Percentiles rank a stretch among this genome's conserved stretches.
These are phyloP conservation scores for Monilinia fructigena DNA, from an alignment of 2,329 filamentous ascomycete genomes.

Conservation along the genomic window DNA sequence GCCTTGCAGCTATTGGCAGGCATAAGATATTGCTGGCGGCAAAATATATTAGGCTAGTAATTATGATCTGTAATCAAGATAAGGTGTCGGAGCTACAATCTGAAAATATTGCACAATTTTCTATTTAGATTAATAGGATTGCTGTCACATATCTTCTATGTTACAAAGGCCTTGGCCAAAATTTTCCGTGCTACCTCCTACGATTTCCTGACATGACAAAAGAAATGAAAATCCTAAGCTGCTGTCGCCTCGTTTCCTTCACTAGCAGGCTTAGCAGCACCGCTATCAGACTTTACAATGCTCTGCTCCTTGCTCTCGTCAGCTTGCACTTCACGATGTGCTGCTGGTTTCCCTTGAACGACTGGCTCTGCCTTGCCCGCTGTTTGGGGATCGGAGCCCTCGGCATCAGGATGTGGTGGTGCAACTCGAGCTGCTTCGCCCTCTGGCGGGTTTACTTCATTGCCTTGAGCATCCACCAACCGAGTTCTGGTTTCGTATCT, in stretches of 20 bases:
- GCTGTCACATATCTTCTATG: constrained; percentile 21
- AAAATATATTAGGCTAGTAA: neutral
- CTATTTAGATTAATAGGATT: constrained; percentile 6
- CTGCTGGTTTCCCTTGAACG: constrained; percentile 45
- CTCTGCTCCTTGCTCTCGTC: constrained; percentile 61
- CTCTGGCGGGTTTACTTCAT: constrained; percentile 56
- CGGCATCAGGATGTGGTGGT: constrained; percentile 45
- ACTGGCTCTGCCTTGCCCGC: constrained; percentile 42
- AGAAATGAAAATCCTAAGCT: constrained; percentile 31
- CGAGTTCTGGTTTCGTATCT: constrained; percentile 93
- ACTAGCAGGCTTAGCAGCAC: constrained; percentile 59
- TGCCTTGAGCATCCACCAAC: constrained; percentile 75
- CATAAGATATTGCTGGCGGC: neutral
- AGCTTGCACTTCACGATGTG: constrained; percentile 44
- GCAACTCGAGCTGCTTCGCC: constrained; percentile 32
- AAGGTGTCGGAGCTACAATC: neutral
- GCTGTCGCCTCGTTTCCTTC: constrained; percentile 58
- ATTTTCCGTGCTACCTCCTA: constrained; percentile 4
- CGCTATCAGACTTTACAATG: constrained; percentile 45
- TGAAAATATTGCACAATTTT: neutral
- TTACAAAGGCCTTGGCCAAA: constrained; percentile 21
- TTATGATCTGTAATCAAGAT: neutral
- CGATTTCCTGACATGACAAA: constrained; percentile 16
- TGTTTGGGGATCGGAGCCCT: constrained; percentile 61
- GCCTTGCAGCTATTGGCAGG: neutral